Conservation (phyloP, 345 rosid genomes). For the Eutrema heterophyllum region DNA sequence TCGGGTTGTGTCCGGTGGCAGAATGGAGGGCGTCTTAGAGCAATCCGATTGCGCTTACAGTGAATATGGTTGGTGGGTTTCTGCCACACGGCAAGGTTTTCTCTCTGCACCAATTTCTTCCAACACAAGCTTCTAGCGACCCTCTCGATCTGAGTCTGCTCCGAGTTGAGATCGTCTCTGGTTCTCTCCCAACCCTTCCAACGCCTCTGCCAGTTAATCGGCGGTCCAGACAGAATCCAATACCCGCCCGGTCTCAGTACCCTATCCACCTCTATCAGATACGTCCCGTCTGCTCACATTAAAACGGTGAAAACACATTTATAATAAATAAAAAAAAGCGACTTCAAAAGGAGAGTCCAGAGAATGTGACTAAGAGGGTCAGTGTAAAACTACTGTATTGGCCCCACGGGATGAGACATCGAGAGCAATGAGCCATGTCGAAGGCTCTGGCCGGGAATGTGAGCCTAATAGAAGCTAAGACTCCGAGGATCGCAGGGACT, state of each 20-base stretch:
- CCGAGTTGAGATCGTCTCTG: constrained; percentile 48
- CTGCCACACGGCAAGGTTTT: constrained; percentile 76
- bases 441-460: constrained; percentile 91
- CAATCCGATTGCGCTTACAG: constrained; percentile 54
- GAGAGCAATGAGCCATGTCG: constrained; percentile 97
- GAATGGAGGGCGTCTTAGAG: constrained; percentile 51
- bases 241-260: constrained; percentile 85
- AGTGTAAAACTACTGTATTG: constrained; percentile 40
- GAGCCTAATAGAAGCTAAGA: constrained; percentile 79
- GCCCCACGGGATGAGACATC: constrained; percentile 95
- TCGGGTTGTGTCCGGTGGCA: constrained; percentile 68
- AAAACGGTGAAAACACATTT: background rate
- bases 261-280: constrained; percentile 80
- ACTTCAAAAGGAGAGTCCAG: background rate
- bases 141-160: constrained; percentile 52
- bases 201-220: constrained; percentile 76
- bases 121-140: constrained; percentile 75
- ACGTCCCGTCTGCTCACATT: constrained; percentile 57
- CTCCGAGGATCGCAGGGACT: constrained; percentile 83
- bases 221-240: constrained; percentile 91
- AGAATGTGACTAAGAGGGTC: background rate
- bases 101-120: constrained; percentile 62
- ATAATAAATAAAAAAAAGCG: background rate
- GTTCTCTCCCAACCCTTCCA: constrained; percentile 86
- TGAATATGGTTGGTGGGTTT: constrained; percentile 85